Base-by-base conservation (phyloP, 768 basidiomycete genomes). In the Cystoderma amianthinum region DNA sequence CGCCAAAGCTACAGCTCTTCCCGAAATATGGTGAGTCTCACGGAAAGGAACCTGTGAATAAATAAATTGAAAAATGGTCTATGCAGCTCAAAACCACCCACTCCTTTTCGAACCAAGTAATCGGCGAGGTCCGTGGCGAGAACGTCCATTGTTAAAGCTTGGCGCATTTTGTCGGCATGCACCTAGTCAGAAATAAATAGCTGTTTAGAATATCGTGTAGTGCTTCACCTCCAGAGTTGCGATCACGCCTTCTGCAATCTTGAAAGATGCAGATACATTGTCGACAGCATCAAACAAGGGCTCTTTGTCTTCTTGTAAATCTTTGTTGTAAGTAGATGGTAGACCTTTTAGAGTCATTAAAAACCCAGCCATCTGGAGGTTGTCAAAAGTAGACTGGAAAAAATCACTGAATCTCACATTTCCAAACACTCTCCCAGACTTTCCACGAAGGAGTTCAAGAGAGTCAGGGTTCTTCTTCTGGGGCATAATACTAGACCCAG, bases 391-490 rank as follows among this genome's bases (percentile, higher is more conserved):
- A 25, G 13, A 33, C 20, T 3, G 5, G 43, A 19, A 30, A 30
- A 33, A 19, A 17, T 24, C 3, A n/a, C n/a, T n/a, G n/a, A n/a
- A n/a, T 63, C 75, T 50, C 55, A 87, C 91, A 55, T 91, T 83
- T 43, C 96, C 96, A 63, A 97, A 95, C 16, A 95, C 74, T 19
- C 96, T 82, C 3, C 96, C 96, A 22, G 87, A 78, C 63, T 99
- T 99, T 51, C 96, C 96, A 43, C 96, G 82, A 44, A 99, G 70
- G 16, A 99, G 72, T 61, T 99, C 96, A 41, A 96, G 68, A 7
- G 95, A 97, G 60, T 98, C 96, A 0, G 94, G 90, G 56, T 97
- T 97, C 67, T 98, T 99, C 69, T 99, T 98, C 59, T 98, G 96
- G 4, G 96, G 96, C 96, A 99, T 99, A 58, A 99, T 97, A 50